A percentile compares a stretch with the other conserved stretches of the same genome.
phyloP scores from a whole-genome alignment of 352 stramenopile genomes.

The Phytophthora constricta region DNA sequence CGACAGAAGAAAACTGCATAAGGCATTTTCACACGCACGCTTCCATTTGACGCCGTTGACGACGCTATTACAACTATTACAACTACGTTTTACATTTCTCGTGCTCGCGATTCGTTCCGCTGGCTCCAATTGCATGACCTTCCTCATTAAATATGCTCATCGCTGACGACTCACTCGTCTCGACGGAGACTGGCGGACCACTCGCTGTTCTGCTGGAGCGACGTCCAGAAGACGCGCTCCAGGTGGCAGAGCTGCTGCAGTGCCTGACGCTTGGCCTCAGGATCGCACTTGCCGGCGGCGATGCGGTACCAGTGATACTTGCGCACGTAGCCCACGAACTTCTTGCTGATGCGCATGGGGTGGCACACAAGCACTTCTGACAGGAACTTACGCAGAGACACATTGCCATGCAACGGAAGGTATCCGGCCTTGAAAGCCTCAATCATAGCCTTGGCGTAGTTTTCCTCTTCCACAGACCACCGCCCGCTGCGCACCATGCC shows the following conservation, averaged over 20 bases:
- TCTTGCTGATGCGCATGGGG: constrained; percentile 93
- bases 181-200: constrained; percentile 36
- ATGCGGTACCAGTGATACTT: constrained; percentile 90
- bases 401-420: constrained; percentile 78
- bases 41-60: too few species aligned
- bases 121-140: not conserved
- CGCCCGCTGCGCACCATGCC: constrained; percentile 71
- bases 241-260: constrained; percentile 53
- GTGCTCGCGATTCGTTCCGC: constrained; percentile 4
- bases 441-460: constrained; percentile 86
- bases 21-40: too few species aligned
- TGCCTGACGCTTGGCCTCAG: constrained; percentile 49
- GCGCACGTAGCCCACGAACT: constrained; percentile 89
- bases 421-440: constrained; percentile 78
- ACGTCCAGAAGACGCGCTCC: constrained; percentile 70
- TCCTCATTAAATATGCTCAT: constrained; percentile 39
- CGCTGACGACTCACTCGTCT: constrained; percentile 17
- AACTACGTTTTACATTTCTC: constrained; percentile 12
- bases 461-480: constrained; percentile 78
- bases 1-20: too few species aligned
- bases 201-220: constrained; percentile 65
- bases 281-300: constrained; percentile 64
- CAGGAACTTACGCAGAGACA: constrained; percentile 87
- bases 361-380: constrained; percentile 89
- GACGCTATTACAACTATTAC: constrained; percentile 20